Evolutionary conservation across 108 stramenopile genomes (phyloP).

Genomic region (Fistulifera pelliculosa): DNA sequence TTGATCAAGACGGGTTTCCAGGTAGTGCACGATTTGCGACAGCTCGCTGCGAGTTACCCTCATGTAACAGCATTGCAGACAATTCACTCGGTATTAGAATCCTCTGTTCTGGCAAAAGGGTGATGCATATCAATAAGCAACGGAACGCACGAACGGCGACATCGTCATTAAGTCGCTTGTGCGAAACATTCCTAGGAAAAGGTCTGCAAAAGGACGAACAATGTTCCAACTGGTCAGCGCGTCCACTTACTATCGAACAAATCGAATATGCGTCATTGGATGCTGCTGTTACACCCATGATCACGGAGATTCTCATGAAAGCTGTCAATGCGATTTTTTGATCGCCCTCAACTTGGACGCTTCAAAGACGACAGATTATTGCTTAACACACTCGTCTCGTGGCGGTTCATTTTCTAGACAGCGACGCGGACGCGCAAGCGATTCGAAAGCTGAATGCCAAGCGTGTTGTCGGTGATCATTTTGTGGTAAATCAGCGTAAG

Average conservation of each 20-base stretch:
- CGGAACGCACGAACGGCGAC: conserved; percentile 20
- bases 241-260: conserved; percentile 18
- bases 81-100: conserved; percentile 17
- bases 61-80: conserved; percentile 26
- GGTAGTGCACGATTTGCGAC: conserved; percentile 17
- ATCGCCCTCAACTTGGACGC: conserved; percentile 2
- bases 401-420: conserved; percentile 12
- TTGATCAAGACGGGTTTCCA: conserved; percentile 29
- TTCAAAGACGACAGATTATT: conserved; percentile 1
- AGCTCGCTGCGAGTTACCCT: conserved; percentile 26
- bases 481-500: conserved; percentile 19
- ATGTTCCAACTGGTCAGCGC: conserved; percentile 30
- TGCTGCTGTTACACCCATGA: conserved; percentile 22
- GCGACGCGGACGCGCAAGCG: conserved; percentile 1
- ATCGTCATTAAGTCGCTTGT: conserved; percentile 19
- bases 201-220: conserved; percentile 29
- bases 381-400: not conserved
- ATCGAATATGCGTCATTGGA: conserved; percentile 38
- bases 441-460: conserved; percentile 23
- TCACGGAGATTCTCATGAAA: conserved; percentile 13
- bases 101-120: conserved; percentile 14
- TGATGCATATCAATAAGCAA: conserved; percentile 15
- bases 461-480: conserved; percentile 18
- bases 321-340: not conserved
- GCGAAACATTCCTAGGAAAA: conserved; percentile 20